These are phyloP conservation scores for Lathyrus tuberosus DNA, from an alignment of 306 rosid genomes.

Conservation along the genomic window DNA sequence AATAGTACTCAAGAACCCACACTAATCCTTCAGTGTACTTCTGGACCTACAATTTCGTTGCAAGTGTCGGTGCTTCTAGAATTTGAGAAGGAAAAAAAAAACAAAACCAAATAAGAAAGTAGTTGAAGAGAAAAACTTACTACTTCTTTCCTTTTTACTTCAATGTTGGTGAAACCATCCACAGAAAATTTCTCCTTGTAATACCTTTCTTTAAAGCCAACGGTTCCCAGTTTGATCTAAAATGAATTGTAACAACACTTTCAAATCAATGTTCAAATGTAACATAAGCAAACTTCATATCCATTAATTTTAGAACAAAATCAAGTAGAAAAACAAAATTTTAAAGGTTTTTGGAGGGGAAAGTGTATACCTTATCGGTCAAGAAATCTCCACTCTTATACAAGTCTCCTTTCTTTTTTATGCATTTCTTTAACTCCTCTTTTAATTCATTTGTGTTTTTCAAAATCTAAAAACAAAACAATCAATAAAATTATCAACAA, in stretches of 20 bases:
- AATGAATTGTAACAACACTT: conserved; percentile 9
- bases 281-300: background rate
- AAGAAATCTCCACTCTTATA: conserved; percentile 38
- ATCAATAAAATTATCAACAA: too few species aligned
- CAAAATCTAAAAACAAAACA: conserved; percentile 51
- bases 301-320: background rate
- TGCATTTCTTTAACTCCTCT: conserved; percentile 20
- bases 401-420: conserved; percentile 42
- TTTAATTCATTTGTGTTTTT: conserved; percentile 52
- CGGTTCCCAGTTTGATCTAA: conserved; percentile 47
- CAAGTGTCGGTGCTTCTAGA: background rate
- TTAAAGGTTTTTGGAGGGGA: background rate
- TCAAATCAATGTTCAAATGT: too few species aligned
- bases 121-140: conserved; percentile 37
- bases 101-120: background rate
- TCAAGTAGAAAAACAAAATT: background rate
- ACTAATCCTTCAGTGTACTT: conserved; percentile 62
- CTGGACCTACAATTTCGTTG: conserved; percentile 41
- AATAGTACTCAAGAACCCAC: conserved; percentile 64
- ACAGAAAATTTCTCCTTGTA: conserved; percentile 57
- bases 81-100: background rate
- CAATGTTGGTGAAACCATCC: conserved; percentile 40
- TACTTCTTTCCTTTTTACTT: conserved; percentile 45
- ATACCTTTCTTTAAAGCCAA: conserved; percentile 55
- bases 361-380: conserved; percentile 29